phyloP scores from a whole-genome alignment of 2,329 filamentous ascomycete genomes.

The Diaporthe humulicola region DNA sequence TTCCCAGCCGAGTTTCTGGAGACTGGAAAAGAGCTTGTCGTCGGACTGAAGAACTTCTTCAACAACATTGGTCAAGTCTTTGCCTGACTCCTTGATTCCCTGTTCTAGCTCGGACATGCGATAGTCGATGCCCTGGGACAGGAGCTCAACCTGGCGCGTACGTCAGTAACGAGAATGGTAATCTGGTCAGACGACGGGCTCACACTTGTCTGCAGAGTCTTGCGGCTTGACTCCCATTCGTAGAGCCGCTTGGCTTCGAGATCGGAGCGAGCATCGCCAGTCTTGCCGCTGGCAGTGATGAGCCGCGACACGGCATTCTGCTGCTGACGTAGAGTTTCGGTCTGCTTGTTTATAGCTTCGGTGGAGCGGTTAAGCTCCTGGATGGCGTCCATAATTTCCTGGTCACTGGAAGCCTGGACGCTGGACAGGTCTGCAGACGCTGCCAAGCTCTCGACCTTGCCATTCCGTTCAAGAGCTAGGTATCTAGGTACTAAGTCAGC shows the following conservation, averaged over 20 bases:
- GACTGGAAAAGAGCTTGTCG: slow-evolving; percentile 73
- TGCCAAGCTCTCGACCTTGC: slow-evolving; percentile 61
- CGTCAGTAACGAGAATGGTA: slow-evolving; percentile 3
- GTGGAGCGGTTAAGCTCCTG: slow-evolving; percentile 75
- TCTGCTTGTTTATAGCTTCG: slow-evolving; percentile 73
- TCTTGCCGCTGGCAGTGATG: slow-evolving; percentile 58
- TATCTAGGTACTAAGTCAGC: slow-evolving; percentile 56
- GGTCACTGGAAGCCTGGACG: slow-evolving; percentile 67
- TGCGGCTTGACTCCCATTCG: slow-evolving; percentile 56
- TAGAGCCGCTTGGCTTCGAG: slow-evolving; percentile 52
- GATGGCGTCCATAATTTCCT: slow-evolving; percentile 72
- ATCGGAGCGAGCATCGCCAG: slow-evolving; percentile 50
- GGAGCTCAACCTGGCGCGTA: slow-evolving; percentile 58
- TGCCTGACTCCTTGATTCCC: slow-evolving; percentile 60
- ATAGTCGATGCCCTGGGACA: slow-evolving; percentile 61
- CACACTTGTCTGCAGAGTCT: slow-evolving; percentile 59
- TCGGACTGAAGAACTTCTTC: slow-evolving; percentile 69
- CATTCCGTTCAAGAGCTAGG: slow-evolving; percentile 61
- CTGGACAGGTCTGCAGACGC: slow-evolving; percentile 60
- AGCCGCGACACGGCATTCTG: slow-evolving; percentile 70
- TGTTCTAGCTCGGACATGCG: slow-evolving; percentile 64
- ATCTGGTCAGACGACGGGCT: slow-evolving; percentile 25
- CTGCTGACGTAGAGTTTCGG: slow-evolving; percentile 71
- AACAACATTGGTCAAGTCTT: slow-evolving; percentile 62
- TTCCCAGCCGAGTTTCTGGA: slow-evolving; percentile 76